Conservation (phyloP, 1,139 yeast genomes). For the Lizanozyma gosingica region DNA sequence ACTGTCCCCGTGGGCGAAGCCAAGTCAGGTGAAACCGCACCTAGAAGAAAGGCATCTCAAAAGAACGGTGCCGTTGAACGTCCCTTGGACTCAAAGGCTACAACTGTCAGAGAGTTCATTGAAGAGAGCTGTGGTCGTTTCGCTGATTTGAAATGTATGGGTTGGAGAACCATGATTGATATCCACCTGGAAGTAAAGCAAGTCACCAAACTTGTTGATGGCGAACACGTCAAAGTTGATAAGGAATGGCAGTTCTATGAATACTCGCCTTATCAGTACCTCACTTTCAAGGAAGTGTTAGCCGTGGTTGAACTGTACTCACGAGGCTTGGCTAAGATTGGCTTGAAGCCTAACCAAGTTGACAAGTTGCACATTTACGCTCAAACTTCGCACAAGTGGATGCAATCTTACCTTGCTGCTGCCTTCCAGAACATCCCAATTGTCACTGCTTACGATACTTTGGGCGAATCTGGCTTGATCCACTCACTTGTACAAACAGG, state of each 20-base stretch:
- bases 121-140: conserved; percentile 25
- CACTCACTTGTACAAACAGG: conserved; percentile 81
- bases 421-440: conserved; percentile 73
- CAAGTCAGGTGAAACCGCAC: conserved; percentile 82
- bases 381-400: conserved; percentile 79
- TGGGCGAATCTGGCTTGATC: conserved; percentile 86
- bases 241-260: conserved; percentile 88
- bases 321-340: conserved; percentile 67
- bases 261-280: conserved; percentile 59
- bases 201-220: conserved; percentile 70
- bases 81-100: conserved; percentile 51
- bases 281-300: conserved; percentile 52
- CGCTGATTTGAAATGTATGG: conserved; percentile 39
- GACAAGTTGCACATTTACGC: conserved; percentile 80
- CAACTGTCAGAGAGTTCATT: conserved; percentile 64
- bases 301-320: conserved; percentile 48
- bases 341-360: conserved; percentile 54
- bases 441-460: conserved; percentile 95
- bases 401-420: conserved; percentile 77
- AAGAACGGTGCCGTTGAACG: conserved; percentile 29
- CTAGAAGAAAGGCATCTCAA: conserved; percentile 51
- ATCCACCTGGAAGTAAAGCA: conserved; percentile 69
- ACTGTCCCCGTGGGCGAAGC: conserved; percentile 76
- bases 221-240: conserved; percentile 60
- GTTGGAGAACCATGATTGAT: conserved; percentile 69